Evolutionary conservation across 371 early-diverging fungal species (phyloP).

Genomic region (Circinella umbellata): DNA sequence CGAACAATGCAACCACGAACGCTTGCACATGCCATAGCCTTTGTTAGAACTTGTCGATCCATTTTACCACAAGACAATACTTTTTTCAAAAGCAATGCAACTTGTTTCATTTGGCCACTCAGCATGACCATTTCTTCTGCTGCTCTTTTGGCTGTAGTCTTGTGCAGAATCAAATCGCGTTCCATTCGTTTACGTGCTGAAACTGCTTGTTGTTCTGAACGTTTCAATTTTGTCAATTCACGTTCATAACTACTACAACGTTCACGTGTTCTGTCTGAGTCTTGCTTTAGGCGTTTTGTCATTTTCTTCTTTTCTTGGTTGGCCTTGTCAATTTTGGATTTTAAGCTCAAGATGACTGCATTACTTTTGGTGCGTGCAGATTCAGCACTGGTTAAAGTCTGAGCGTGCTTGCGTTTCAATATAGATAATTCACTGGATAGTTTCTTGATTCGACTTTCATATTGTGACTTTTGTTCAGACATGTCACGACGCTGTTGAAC

Average conservation of each 20-base stretch:
- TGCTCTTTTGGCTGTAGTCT: conserved; percentile 29
- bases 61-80: conserved; percentile 29
- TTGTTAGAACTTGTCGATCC: conserved; percentile 43
- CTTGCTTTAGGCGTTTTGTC: conserved; percentile 75
- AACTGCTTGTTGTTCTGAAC: conserved; percentile 55
- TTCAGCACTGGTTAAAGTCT: conserved; percentile 51
- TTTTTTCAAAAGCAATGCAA: conserved; percentile 36
- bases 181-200: conserved; percentile 28
- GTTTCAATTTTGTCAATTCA: conserved; percentile 68
- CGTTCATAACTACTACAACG: conserved; percentile 62
- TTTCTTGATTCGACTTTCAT: conserved; percentile 69
- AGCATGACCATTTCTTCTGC: conserved; percentile 36
- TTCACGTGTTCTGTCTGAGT: conserved; percentile 66
- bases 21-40: conserved; percentile 49
- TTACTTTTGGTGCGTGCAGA: conserved; percentile 50
- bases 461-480: conserved; percentile 33
- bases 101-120: conserved; percentile 38
- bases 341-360: conserved; percentile 46
- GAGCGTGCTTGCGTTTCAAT: conserved; percentile 57
- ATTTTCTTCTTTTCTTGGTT: conserved; percentile 75
- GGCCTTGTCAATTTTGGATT: conserved; percentile 54
- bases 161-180: conserved; percentile 33
- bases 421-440: conserved; percentile 66
- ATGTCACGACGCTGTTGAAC: conserved; percentile 31
- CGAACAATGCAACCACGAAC: conserved; percentile 47